Conservation (phyloP, 2,329 filamentous ascomycete genomes). For the Rutstroemia sp. region DNA sequence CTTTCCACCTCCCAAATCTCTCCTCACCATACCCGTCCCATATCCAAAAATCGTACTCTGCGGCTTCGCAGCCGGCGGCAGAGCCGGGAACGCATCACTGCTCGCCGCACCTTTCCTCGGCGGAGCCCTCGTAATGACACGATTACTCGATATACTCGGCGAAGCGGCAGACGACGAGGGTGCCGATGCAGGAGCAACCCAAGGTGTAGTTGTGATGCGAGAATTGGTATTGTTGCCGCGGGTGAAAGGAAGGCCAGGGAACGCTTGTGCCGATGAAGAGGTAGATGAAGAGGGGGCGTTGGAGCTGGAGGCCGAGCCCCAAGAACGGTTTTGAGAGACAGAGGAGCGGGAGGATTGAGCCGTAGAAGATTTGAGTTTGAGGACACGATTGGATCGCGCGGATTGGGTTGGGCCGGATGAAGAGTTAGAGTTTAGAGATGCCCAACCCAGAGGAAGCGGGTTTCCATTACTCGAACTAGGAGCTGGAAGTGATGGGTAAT, state of each 20-base stretch:
- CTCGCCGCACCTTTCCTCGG: constrained; percentile 5
- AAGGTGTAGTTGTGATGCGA: constrained; percentile 28
- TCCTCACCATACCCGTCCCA: constrained; percentile 46
- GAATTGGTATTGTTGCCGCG: constrained; percentile 17
- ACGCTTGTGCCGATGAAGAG: constrained; percentile 31
- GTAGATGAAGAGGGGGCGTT: constrained; percentile 9
- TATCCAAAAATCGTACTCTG: constrained; percentile 56
- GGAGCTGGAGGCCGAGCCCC: constrained; percentile 36
- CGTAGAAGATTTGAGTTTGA: constrained; percentile 63
- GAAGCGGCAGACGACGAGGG: constrained; percentile 23
- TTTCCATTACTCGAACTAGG: constrained; percentile 48
- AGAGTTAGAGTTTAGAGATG: constrained; percentile 16
- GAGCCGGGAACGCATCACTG: constrained; percentile 68
- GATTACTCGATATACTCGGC: constrained; percentile 15
- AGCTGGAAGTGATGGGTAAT: constrained; percentile 83
- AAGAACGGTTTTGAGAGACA: constrained; percentile 48
- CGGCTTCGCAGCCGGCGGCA: constrained; percentile 70
- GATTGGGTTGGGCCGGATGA: constrained; percentile 27
- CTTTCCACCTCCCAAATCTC: constrained; percentile 38
- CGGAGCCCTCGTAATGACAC: constrained; percentile 8
- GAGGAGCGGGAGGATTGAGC: constrained; percentile 58
- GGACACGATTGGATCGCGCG: constrained; percentile 43
- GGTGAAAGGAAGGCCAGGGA: constrained; percentile 36
- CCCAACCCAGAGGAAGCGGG: constrained; percentile 26
- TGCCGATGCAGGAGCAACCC: constrained; percentile 31